Evolutionary conservation across 2,329 filamentous ascomycete genomes (phyloP), one percentile per base, ranked within the genome.

Genomic region (Xylariaceae sp.): DNA sequence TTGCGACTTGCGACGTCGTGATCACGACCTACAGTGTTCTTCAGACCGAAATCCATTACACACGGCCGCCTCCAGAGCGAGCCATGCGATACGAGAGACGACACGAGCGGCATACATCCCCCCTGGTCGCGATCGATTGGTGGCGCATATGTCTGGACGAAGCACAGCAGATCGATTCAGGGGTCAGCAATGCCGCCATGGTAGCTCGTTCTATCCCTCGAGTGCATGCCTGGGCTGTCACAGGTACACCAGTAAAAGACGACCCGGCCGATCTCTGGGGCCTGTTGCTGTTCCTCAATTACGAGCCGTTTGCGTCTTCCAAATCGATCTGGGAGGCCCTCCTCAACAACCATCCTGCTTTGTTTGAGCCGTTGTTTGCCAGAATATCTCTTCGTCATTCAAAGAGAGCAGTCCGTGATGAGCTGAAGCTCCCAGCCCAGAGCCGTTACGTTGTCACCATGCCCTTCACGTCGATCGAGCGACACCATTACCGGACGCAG

Each of bases 131-230:
- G 50, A 77, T 96, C 13, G 78, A 73, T 1, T 97, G 88, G 88
- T 96, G 88, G 88, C 75, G 90, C 29, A 77, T 94, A 1, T 81
- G 79, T 38, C 69, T 85, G 1, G 81, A 85, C 42, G 88, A 82
- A 67, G 81, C 90, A 0, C 92, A 98, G 56, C 94, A 95, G 84
- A 81, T 97, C 29, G 90, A 97, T 58, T 90, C 78, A 49, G 88
- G 88, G 23, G 81, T 94, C 3, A 89, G 80, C 52, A 82, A 87
- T 50, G 86, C 90, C 18, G 89, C 92, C 1, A 77, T 73, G 32
- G 80, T 96, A 11, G 88, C 88, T 24, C 78, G 81, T 28, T 68
- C 83, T 17, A 83, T 98, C 44, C 88, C 90, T 31, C 76, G 92
- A 18, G 65, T 85, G 47, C 89, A 95, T 62, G 83, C 88, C 2